Evolutionary conservation across 2,329 filamentous ascomycete genomes (phyloP).

Genomic region (Uncinocarpus reesii): DNA sequence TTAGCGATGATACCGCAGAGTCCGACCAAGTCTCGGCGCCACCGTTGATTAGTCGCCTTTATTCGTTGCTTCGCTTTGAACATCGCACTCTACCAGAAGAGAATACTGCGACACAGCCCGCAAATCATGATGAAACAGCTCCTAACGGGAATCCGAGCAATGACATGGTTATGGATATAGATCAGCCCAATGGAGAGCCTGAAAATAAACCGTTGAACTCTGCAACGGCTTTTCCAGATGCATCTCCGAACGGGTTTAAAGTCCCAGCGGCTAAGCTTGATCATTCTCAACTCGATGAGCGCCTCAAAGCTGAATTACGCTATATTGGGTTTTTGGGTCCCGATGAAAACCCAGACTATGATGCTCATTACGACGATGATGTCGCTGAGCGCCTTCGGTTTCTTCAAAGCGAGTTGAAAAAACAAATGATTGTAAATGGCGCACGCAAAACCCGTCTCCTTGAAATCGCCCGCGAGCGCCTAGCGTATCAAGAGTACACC

Average conservation of each 20-base stretch:
- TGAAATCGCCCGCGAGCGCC: conserved; percentile 79
- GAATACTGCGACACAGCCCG: conserved; percentile 46
- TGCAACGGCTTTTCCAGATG: conserved; percentile 70
- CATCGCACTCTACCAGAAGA: conserved; percentile 43
- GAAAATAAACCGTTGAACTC: conserved; percentile 46
- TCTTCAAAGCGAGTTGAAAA: conserved; percentile 69
- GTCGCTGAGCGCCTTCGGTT: conserved; percentile 80
- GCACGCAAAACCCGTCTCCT: conserved; percentile 78
- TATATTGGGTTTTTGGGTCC: conserved; percentile 77
- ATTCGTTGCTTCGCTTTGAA: conserved; percentile 73
- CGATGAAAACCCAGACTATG: conserved; percentile 65
- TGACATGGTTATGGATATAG: conserved; percentile 40
- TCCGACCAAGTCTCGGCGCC: conserved; percentile 83
- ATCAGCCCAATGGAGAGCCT: conserved; percentile 41
- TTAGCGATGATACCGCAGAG: conserved; percentile 77
- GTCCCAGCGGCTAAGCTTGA: conserved; percentile 70
- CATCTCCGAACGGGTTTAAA: conserved; percentile 65
- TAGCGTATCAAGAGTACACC: conserved; percentile 93
- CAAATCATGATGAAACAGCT: conserved; percentile 41
- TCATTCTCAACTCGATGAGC: conserved; percentile 77
- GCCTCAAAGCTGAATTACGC: conserved; percentile 78
- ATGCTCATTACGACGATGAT: conserved; percentile 85
- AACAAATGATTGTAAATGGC: conserved; percentile 78
- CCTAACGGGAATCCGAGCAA: conserved; percentile 31
- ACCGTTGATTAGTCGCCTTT: conserved; percentile 69